phyloP scores from a whole-genome alignment of 768 basidiomycete species.

The Tylopilus sp. region DNA sequence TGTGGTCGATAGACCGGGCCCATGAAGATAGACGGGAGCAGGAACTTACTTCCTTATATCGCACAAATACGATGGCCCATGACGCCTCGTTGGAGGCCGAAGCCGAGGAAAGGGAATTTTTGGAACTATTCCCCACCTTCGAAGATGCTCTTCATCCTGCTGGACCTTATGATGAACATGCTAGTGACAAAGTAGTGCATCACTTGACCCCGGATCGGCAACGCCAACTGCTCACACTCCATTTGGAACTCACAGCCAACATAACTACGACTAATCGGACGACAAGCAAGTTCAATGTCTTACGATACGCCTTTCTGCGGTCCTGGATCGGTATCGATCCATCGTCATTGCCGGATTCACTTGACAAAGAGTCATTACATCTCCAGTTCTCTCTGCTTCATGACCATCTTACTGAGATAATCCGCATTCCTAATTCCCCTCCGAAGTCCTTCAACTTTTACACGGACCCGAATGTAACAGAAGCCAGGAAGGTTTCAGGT shows the following conservation, averaged over 20 bases:
- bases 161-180: background rate
- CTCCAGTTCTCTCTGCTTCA: constrained; percentile 52
- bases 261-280: background rate
- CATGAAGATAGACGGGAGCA: constrained; percentile 62
- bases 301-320: constrained; percentile 34
- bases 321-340: constrained; percentile 32
- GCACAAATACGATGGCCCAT: constrained; percentile 52
- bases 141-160: constrained; percentile 49
- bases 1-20: constrained; percentile 82
- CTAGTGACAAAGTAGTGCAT: constrained; percentile 20
- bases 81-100: constrained; percentile 64
- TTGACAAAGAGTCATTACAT: constrained; percentile 52
- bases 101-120: constrained; percentile 79
- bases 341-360: constrained; percentile 33
- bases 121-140: constrained; percentile 81
- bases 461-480: constrained; percentile 65
- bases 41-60: constrained; percentile 74
- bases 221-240: constrained; percentile 43
- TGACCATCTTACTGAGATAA: constrained; percentile 35
- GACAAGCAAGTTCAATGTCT: constrained; percentile 27
- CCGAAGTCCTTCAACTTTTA: constrained; percentile 69
- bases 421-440: constrained; percentile 15
- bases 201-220: constrained; percentile 27
- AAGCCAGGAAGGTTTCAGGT: constrained; percentile 58
- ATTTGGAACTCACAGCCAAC: constrained; percentile 41